Evolutionary conservation across 495 filamentous ascomycete genomes (phyloP).

Genomic region (Apiosordaria backusii): DNA sequence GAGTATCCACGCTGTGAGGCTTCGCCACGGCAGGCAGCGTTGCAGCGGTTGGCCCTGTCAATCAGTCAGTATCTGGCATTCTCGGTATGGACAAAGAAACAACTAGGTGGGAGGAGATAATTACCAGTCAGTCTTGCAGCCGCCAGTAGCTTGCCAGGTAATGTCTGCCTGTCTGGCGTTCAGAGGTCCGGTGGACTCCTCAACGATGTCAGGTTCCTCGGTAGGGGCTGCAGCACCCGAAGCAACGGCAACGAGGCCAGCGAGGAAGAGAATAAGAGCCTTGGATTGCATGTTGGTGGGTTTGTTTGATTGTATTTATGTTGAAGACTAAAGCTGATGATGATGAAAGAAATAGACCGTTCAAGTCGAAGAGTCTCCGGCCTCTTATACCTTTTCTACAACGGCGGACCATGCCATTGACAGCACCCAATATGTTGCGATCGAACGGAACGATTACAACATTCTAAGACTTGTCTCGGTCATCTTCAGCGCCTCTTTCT

Average conservation of each 20-base stretch:
- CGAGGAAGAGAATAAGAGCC: background rate
- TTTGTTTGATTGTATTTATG: background rate
- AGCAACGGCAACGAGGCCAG: background rate
- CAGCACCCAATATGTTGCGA: background rate
- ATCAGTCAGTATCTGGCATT: background rate
- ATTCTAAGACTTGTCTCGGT: background rate
- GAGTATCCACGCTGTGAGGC: background rate
- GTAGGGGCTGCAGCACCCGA: background rate
- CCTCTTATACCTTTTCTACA: background rate
- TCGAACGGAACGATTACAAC: background rate
- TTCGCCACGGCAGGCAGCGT: background rate
- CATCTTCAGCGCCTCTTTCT: background rate
- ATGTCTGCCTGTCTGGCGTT: slow-evolving; percentile 1
- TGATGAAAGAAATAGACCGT: background rate
- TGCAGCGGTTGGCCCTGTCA: slow-evolving; percentile 1
- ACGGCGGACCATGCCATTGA: background rate
- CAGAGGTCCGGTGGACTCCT: background rate
- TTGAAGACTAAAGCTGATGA: background rate
- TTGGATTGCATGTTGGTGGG: background rate
- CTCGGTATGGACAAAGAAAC: no score
- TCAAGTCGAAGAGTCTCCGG: background rate
- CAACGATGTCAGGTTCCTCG: background rate
- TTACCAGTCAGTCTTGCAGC: slow-evolving; percentile 1
- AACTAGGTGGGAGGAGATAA: background rate
- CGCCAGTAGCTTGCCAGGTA: slow-evolving; percentile 1